These are phyloP conservation scores for Lactarius akahatsu DNA, from an alignment of 768 basidiomycete genomes.

Conservation along the genomic window DNA sequence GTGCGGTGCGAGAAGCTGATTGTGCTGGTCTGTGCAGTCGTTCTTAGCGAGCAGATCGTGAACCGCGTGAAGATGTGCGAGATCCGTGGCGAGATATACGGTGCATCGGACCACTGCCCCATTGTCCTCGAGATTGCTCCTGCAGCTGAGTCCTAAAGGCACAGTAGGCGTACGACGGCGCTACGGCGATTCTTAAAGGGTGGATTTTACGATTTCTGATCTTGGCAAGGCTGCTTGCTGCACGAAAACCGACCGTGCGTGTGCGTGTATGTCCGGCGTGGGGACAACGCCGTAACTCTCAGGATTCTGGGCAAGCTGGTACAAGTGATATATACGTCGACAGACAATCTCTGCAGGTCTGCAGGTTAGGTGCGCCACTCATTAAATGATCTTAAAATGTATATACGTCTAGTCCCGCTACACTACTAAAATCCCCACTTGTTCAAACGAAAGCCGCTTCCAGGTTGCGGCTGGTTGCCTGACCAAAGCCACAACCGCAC, in stretches of 20 bases:
- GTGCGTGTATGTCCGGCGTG: neutral
- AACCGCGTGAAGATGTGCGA: constrained; percentile 76
- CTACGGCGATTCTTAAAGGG: neutral
- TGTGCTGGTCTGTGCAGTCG: constrained; percentile 47
- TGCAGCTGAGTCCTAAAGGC: neutral
- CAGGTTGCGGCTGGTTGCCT: too few species aligned
- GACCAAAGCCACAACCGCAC: too few species aligned
- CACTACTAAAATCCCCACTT: neutral
- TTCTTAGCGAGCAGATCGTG: constrained; percentile 67
- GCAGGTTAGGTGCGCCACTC: neutral
- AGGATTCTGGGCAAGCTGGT: neutral
- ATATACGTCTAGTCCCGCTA: neutral
- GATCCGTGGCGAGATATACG: constrained; percentile 81
- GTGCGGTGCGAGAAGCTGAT: constrained; percentile 6
- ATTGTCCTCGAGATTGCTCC: constrained; percentile 66
- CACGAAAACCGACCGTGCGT: neutral
- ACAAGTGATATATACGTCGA: neutral
- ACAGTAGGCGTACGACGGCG: too few species aligned
- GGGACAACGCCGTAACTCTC: neutral
- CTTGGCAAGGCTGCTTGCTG: neutral
- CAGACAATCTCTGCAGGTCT: neutral
- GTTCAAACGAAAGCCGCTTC: too few species aligned
- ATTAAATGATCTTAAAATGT: neutral
- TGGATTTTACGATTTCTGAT: neutral
- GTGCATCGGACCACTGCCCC: constrained; percentile 85